Base-by-base conservation (phyloP, 2,329 filamentous ascomycete species). In the Colletotrichum ledebouriae region DNA sequence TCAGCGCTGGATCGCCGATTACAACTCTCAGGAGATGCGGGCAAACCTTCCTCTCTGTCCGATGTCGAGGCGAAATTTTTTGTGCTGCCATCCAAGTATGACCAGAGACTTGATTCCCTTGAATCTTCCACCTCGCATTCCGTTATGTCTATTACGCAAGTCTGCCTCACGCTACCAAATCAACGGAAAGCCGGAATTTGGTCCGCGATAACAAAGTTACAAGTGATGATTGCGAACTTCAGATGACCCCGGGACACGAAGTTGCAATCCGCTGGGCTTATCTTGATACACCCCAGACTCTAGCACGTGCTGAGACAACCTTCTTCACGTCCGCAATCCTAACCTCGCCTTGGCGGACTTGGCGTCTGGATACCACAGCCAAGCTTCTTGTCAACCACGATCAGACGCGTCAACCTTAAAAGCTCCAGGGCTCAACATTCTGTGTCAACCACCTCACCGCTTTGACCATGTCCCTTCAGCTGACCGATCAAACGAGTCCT, bases 371-470 rank as follows among this genome's bases (percentile, higher is more conserved):
- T 42, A 58, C 34, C 29, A 13, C 44, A 29, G 67, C 67, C 67
- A 69, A 69, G 63, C 67, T 62, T 62, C 62, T 69, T 67, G 67
- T 67, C 63, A 67, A 57, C 57, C 58, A 67, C 63, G 22, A 67
- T 62, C 67, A 44, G 67, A 69, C 67, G 63, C 63, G 50, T 58
- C 63, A 67, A 69, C 57, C 50, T 67, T 67, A 58, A 63, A 56
- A 44, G 56, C 33, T 59, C 63, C 13, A 29, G 58, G 37, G 39
- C 46, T 60, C 58, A 69, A 69, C 67, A 69, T 29, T 69, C 67
- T 63, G 39, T 25, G 59, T 37, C 41, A 11, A 39, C 29, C 34
- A 34, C 10, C 58, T 69, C 63, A 67, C 67, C 67, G 63, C 67
- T 57, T 58, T 62, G 56, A 49, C 62, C 55, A 56, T 20, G 17